Evolutionary conservation across 2,329 filamentous ascomycete species (phyloP).

Genomic region (Fusarium praegraminearum): DNA sequence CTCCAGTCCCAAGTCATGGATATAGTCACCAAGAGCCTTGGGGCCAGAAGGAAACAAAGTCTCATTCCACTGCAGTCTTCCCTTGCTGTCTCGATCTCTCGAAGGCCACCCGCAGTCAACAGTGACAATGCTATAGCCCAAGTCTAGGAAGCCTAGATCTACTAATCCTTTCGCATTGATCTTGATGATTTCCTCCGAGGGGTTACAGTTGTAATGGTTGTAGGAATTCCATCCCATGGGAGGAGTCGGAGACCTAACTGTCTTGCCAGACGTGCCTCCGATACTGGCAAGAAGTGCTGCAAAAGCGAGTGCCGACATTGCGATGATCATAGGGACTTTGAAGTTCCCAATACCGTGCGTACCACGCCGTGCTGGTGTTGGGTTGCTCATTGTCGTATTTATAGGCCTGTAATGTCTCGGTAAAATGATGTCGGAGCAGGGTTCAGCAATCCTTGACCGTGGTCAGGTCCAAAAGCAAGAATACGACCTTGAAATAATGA

Average conservation of each 20-base stretch:
- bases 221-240: slow-evolving; percentile 70
- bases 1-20: slow-evolving; percentile 61
- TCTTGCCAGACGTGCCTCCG: slow-evolving; percentile 15
- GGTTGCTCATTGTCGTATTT: background rate
- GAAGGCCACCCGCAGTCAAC: slow-evolving; percentile 70
- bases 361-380: background rate
- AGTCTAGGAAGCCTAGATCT: slow-evolving; percentile 61
- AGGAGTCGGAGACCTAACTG: slow-evolving; percentile 50
- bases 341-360: background rate
- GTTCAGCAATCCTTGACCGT: background rate
- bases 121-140: slow-evolving; percentile 68
- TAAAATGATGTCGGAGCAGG: background rate
- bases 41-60: slow-evolving; percentile 64
- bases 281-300: slow-evolving; percentile 14
- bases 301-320: slow-evolving; percentile 20
- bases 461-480: background rate
- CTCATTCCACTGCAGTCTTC: slow-evolving; percentile 62
- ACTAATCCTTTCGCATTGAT: slow-evolving; percentile 66
- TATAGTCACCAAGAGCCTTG: slow-evolving; percentile 61
- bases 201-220: slow-evolving; percentile 56
- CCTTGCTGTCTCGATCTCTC: slow-evolving; percentile 55
- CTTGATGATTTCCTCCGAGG: slow-evolving; percentile 41
- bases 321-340: background rate
- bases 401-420: background rate
- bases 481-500: background rate